Evolutionary conservation across 75 land plant species (phyloP).

Genomic region (Cunninghamia lanceolata): DNA sequence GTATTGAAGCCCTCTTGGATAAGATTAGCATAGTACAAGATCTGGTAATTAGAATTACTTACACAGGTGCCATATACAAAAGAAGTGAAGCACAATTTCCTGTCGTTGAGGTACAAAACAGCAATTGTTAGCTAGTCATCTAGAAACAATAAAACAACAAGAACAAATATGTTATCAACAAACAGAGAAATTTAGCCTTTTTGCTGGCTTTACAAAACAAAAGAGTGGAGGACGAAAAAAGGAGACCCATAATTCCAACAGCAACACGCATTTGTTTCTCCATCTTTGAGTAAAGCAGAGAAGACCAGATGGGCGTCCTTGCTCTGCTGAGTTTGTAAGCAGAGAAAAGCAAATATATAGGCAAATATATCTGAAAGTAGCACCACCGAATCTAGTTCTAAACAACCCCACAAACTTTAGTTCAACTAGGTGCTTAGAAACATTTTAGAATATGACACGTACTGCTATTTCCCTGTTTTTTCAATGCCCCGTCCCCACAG

Average conservation of each 20-base stretch:
- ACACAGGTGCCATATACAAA: slow-evolving; percentile 52
- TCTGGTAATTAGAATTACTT: not conserved
- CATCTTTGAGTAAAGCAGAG: not conserved
- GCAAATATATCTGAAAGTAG: no score
- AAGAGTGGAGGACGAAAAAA: no score
- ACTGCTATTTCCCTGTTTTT: no score
- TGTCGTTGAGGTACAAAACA: slow-evolving; percentile 11
- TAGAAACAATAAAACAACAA: no score
- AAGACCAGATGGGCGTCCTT: not conserved
- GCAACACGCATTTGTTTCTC: not conserved
- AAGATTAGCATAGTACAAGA: not conserved
- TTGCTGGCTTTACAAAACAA: no score
- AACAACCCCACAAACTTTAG: no score
- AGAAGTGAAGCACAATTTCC: slow-evolving; percentile 53
- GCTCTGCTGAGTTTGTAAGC: not conserved
- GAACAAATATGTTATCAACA: no score
- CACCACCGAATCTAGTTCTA: no score
- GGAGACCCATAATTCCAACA: not conserved
- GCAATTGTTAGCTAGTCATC: not conserved
- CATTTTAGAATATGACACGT: no score
- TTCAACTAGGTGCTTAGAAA: no score
- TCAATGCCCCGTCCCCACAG: no score
- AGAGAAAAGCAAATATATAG: not conserved
- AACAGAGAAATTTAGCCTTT: no score
- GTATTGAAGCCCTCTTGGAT: not conserved